Percentiles rank a stretch among this genome's conserved stretches.
Evolutionary conservation across 129 eudicot genomes (phyloP).

Genomic region (Lactuca saligna): DNA sequence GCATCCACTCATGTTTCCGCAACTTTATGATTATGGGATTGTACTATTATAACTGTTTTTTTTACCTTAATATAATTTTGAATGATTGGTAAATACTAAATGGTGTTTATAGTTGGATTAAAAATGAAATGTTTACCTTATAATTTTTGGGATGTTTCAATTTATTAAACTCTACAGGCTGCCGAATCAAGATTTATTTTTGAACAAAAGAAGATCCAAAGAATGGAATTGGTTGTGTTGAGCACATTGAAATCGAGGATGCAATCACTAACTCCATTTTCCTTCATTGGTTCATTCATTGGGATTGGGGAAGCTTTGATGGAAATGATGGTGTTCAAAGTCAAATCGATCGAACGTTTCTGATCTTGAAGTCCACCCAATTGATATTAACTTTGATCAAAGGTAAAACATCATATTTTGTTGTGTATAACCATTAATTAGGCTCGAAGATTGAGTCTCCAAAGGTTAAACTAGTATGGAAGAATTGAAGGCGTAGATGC

Average conservation of each 20-base stretch:
- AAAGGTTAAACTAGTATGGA: slow-evolving; percentile 8
- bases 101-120: too few species aligned
- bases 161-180: too few species aligned
- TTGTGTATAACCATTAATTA: slow-evolving; percentile 2
- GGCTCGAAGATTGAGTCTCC: background rate
- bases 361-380: slow-evolving; percentile 45
- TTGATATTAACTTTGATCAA: slow-evolving; percentile 47
- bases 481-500: too few species aligned
- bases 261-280: slow-evolving; percentile 70
- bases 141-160: too few species aligned
- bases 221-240: slow-evolving; percentile 73
- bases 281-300: slow-evolving; percentile 59
- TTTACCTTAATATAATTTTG: too few species aligned
- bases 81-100: too few species aligned
- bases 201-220: slow-evolving; percentile 11
- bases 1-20: too few species aligned
- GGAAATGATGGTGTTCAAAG: slow-evolving; percentile 24
- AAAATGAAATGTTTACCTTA: too few species aligned
- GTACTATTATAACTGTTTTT: too few species aligned
- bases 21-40: too few species aligned
- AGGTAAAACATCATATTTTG: slow-evolving; percentile 30
- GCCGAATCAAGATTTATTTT: too few species aligned
- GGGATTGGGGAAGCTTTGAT: slow-evolving; percentile 28
- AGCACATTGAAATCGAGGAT: slow-evolving; percentile 77
- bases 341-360: slow-evolving; percentile 38